Evolutionary conservation across 495 filamentous ascomycete genomes (phyloP).

Genomic region (Pseudotulostoma volvatum): DNA sequence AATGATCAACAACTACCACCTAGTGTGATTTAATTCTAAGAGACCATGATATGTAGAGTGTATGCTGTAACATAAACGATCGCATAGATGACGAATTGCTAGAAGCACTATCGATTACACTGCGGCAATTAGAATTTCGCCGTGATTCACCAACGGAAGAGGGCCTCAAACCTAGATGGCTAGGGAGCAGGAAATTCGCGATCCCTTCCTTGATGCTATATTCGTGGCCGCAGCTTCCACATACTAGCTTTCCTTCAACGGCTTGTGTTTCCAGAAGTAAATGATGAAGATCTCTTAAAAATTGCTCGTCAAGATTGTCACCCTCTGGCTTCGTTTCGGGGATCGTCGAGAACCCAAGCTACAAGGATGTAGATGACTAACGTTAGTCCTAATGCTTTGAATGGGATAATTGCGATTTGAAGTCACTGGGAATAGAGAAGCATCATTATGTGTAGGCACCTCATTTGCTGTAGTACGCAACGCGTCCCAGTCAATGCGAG

Average conservation of each 20-base stretch:
- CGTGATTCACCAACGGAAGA: too few relatives aligned
- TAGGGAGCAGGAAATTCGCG: conserved; percentile 87
- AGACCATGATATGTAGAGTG: too few relatives aligned
- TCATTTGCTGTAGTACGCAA: conserved; percentile 59
- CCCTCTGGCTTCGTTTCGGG: conserved; percentile 47
- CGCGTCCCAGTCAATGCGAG: conserved; percentile 76
- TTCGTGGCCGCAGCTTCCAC: conserved; percentile 80
- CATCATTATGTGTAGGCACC: conserved; percentile 34
- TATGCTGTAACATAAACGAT: too few relatives aligned
- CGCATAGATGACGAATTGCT: too few relatives aligned
- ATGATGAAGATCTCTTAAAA: conserved; percentile 59
- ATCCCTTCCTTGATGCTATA: conserved; percentile 90
- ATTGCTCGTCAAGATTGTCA: conserved; percentile 43
- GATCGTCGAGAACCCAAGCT: conserved; percentile 74
- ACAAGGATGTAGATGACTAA: background rate
- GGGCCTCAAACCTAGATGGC: conserved; percentile 54
- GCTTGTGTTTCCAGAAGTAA: conserved; percentile 85
- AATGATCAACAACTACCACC: too few relatives aligned
- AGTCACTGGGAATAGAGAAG: background rate
- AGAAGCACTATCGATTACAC: too few relatives aligned
- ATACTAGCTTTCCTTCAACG: conserved; percentile 70
- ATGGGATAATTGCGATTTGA: background rate
- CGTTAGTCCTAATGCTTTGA: background rate
- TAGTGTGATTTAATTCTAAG: too few relatives aligned
- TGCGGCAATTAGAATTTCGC: too few relatives aligned